A percentile compares a stretch with the other conserved stretches of the same genome.
phyloP scores from a whole-genome alignment of 1,284 basidiomycete genomes.

The Agroathelia rolfsii region DNA sequence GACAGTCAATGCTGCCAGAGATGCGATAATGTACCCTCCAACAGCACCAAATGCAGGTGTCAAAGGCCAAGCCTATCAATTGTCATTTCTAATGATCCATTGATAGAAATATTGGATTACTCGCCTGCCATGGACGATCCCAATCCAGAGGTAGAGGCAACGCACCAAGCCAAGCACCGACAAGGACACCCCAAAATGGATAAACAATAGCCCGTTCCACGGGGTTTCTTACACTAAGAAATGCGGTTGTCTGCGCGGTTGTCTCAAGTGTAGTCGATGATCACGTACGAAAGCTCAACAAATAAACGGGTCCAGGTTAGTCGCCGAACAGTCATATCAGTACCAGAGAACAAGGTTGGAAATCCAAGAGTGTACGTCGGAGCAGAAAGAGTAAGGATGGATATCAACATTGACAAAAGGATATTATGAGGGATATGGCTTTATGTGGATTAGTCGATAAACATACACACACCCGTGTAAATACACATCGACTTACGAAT shows the following conservation, averaged over 20 bases:
- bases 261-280: too few relatives aligned
- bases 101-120: slow-evolving; percentile 14
- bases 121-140: slow-evolving; percentile 92
- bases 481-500: slow-evolving; percentile 36
- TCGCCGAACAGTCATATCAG: slow-evolving; percentile 33
- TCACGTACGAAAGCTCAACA: slow-evolving; percentile 70
- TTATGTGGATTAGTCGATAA: slow-evolving; percentile 7
- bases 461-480: slow-evolving; percentile 7
- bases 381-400: slow-evolving; percentile 58
- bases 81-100: slow-evolving; percentile 3
- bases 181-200: slow-evolving; percentile 60
- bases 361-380: slow-evolving; percentile 64
- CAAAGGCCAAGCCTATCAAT: slow-evolving; percentile 68
- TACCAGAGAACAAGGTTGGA: slow-evolving; percentile 37
- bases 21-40: slow-evolving; percentile 57
- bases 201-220: slow-evolving; percentile 75
- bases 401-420: slow-evolving; percentile 58
- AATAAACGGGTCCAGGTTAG: slow-evolving; percentile 71
- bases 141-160: slow-evolving; percentile 86
- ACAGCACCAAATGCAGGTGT: slow-evolving; percentile 62
- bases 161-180: slow-evolving; percentile 74
- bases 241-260: too few relatives aligned
- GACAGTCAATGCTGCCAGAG: slow-evolving; percentile 43
- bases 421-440: slow-evolving; percentile 52
- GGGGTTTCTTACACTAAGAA: slow-evolving; percentile 56